Evolutionary conservation across 2,329 filamentous ascomycete genomes (phyloP), one percentile per base, ranked within the genome.

Genomic region (Escovopsis sp.): DNA sequence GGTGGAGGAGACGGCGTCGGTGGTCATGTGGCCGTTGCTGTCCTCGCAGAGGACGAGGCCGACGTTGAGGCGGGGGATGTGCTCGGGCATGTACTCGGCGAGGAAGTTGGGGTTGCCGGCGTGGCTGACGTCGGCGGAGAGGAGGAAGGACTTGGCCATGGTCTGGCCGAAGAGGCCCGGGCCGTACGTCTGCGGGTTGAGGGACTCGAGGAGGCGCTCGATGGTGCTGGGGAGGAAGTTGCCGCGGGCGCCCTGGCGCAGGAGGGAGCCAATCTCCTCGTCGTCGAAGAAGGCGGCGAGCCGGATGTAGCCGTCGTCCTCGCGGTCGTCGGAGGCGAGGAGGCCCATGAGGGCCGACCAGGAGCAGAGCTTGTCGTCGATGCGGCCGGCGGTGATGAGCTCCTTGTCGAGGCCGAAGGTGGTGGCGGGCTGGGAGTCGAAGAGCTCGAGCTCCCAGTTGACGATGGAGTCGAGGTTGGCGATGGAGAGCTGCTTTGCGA

Each of bases 401-500:
- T 96, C 89, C 59, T 82, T 85, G 53, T 94, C 85, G 44, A 98
- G 62, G 11, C 91, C 91, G 50, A 85, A 81, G 15, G 86, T 73
- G 35, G 81, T 78, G 1, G 88, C 88, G 8, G 88, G 85, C 59
- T 95, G 87, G 4, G 77, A 75, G 62, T 96, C 91, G 58, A 82
- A 98, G 30, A 98, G 80, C 65, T 98, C 91, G 33, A 96, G 76
- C 58, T 98, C 91, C 91, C 91, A 98, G 66, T 91, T 93, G 44
- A 94, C 67, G 48, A 98, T 94, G 41, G 72, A 75, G 51, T 70
- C 74, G 58, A 82, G 79, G 47, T 85, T 77, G 19, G 51, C 48
- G 47, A 96, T 75, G 28, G 76, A 77, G n/a, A 96, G 72, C 58
- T 91, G 73, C 12, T 73, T 73, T 7, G 82, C 75, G 55, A 98